These are phyloP conservation scores for Platanus orientalis DNA, from an alignment of 164 flowering plant species.

Conservation along the genomic window DNA sequence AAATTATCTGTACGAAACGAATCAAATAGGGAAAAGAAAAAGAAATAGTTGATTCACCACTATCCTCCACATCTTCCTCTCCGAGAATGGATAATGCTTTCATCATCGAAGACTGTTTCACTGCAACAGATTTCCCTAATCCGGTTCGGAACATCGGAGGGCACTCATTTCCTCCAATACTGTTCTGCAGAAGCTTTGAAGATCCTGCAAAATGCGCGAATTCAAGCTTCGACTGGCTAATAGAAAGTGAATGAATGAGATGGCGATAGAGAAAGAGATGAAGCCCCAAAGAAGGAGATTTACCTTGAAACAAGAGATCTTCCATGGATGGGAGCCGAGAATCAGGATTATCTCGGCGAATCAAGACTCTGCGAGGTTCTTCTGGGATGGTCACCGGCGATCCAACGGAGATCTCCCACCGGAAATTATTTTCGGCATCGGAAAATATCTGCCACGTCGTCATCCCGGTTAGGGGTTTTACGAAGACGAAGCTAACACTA, in stretches of 20 bases:
- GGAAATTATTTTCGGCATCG: constrained; percentile 45
- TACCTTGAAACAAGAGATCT: constrained; percentile 65
- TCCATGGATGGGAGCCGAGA: constrained; percentile 61
- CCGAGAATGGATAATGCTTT: constrained; percentile 64
- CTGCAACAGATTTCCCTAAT: constrained; percentile 48
- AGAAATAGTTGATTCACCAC: constrained; percentile 16
- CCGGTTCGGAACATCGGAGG: constrained; percentile 63
- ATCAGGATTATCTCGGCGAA: constrained; percentile 7
- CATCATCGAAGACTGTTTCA: constrained; percentile 50
- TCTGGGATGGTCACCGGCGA: constrained; percentile 5
- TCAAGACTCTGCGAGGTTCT: constrained; percentile 8
- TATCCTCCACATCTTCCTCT: constrained; percentile 22
- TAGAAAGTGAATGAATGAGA: background rate
- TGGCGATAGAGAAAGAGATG: constrained; percentile 11
- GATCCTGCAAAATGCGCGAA: constrained; percentile 25
- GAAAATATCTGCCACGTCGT: constrained; percentile 65
- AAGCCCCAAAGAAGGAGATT: background rate
- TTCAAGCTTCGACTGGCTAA: background rate
- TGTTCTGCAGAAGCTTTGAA: constrained; percentile 29
- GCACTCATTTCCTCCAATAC: constrained; percentile 12
- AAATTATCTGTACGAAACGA: background rate
- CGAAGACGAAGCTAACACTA: background rate
- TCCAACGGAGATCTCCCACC: constrained; percentile 45
- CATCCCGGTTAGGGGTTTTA: constrained; percentile 22
- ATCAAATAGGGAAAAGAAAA: background rate